phyloP scores from a whole-genome alignment of 148 eudicot genomes.

The Silene uniflora region DNA sequence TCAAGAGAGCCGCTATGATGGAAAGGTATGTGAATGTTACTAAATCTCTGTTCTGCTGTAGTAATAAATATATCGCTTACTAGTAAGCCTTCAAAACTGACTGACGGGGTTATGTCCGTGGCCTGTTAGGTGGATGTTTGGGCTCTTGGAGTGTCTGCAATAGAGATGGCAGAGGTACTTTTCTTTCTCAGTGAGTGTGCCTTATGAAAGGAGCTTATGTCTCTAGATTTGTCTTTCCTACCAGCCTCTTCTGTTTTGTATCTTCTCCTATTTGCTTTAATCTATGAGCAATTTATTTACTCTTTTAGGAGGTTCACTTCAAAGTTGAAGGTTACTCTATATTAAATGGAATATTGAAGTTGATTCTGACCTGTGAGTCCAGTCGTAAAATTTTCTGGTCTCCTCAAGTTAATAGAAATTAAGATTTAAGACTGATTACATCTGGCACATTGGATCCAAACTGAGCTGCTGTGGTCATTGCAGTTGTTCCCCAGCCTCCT shows the following conservation, averaged over 20 bases:
- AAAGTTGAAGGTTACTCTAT: background rate
- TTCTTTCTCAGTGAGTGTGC: background rate
- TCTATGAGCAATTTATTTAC: background rate
- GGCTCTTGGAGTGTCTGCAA: constrained; percentile 99
- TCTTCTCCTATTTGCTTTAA: background rate
- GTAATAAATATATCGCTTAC: background rate
- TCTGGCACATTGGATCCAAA: background rate
- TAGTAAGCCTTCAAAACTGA: constrained; percentile 6
- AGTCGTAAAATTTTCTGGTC: background rate
- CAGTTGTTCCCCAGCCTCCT: background rate
- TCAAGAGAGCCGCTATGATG: constrained; percentile 99
- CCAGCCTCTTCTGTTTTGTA: background rate
- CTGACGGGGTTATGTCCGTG: constrained; percentile 4
- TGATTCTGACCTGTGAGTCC: background rate
- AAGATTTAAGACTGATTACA: background rate
- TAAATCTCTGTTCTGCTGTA: background rate
- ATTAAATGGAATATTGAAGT: background rate
- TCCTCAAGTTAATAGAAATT: background rate
- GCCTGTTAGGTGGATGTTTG: constrained; percentile 88
- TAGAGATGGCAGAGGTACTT: constrained; percentile 99
- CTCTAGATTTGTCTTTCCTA: background rate
- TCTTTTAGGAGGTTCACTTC: background rate
- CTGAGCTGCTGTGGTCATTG: background rate
- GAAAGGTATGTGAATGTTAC: constrained; percentile 55
- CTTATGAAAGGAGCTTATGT: constrained; percentile 3